Conservation (phyloP, 2,329 filamentous ascomycete species). For the Acrodontium crateriforme region DNA sequence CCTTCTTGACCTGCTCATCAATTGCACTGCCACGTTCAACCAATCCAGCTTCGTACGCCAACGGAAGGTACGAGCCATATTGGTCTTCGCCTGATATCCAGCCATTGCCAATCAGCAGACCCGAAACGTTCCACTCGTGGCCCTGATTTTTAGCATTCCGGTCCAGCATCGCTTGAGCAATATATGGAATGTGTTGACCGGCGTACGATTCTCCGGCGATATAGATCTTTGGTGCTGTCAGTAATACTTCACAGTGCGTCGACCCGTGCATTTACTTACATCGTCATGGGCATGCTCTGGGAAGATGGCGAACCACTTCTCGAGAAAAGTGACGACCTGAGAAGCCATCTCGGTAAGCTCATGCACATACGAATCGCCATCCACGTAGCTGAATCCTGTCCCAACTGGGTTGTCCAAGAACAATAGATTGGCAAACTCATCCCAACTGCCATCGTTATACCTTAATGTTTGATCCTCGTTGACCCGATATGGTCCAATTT, state of each 20-base stretch:
- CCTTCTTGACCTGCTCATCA: slow-evolving; percentile 50
- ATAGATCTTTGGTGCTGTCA: slow-evolving; percentile 51
- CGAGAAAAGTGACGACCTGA: slow-evolving; percentile 77
- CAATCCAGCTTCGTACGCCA: slow-evolving; percentile 62
- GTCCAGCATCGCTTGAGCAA: slow-evolving; percentile 77
- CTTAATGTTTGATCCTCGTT: slow-evolving; percentile 57
- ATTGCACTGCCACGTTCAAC: slow-evolving; percentile 55
- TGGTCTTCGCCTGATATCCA: slow-evolving; percentile 91
- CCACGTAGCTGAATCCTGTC: slow-evolving; percentile 90
- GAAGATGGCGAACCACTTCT: slow-evolving; percentile 83
- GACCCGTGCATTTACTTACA: slow-evolving; percentile 41
- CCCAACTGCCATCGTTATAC: slow-evolving; percentile 92
- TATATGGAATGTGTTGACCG: slow-evolving; percentile 93
- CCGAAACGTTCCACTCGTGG: slow-evolving; percentile 63
- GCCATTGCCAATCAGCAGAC: slow-evolving; percentile 87
- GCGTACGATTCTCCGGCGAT: slow-evolving; percentile 93
- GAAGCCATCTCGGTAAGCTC: slow-evolving; percentile 80
- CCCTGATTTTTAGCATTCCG: slow-evolving; percentile 50
- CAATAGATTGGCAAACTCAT: slow-evolving; percentile 91
- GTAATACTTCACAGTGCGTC: neutral
- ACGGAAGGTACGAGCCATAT: slow-evolving; percentile 75
- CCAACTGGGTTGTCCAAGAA: slow-evolving; percentile 97
- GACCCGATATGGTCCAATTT: slow-evolving; percentile 84
- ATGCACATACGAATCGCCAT: slow-evolving; percentile 72
- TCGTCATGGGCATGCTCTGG: slow-evolving; percentile 86